Conservation (phyloP, 305 asterid species). For the Andrographis paniculata region DNA sequence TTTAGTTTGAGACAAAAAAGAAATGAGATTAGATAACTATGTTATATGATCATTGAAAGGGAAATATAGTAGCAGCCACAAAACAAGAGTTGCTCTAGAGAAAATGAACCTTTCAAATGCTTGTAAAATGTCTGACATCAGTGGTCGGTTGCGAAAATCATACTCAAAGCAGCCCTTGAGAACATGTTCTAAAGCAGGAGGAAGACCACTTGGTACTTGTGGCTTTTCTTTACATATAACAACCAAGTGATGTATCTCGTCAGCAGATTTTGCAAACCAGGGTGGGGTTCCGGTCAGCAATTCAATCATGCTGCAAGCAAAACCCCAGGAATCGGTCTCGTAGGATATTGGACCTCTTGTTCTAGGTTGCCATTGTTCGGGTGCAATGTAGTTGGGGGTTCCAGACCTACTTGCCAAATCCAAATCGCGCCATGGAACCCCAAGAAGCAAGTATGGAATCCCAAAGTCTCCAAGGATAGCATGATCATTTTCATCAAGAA, state of each 20-base stretch:
- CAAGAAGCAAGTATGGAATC: slow-evolving; percentile 49
- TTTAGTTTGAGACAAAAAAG: background rate
- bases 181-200: slow-evolving; percentile 75
- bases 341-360: slow-evolving; percentile 77
- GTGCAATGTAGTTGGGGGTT: slow-evolving; percentile 82
- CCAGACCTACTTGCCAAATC: slow-evolving; percentile 25
- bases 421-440: slow-evolving; percentile 47
- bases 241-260: slow-evolving; percentile 54
- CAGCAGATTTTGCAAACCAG: slow-evolving; percentile 76
- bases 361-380: slow-evolving; percentile 96
- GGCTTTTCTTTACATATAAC: slow-evolving; percentile 72
- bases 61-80: slow-evolving; percentile 16
- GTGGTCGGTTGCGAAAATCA: slow-evolving; percentile 83
- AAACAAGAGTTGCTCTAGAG: background rate
- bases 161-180: slow-evolving; percentile 83
- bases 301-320: slow-evolving; percentile 87
- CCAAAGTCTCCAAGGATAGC: slow-evolving; percentile 76
- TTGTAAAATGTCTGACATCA: slow-evolving; percentile 70
- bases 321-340: slow-evolving; percentile 97
- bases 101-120: slow-evolving; percentile 68
- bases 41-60: slow-evolving; percentile 3
- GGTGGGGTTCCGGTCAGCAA: slow-evolving; percentile 85
- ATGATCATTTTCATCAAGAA: slow-evolving; percentile 48
- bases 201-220: slow-evolving; percentile 72
- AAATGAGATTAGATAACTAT: background rate